These are phyloP conservation scores for Amphibolis antarctica DNA, from an alignment of 106 monocot genomes.

Conservation along the genomic window DNA sequence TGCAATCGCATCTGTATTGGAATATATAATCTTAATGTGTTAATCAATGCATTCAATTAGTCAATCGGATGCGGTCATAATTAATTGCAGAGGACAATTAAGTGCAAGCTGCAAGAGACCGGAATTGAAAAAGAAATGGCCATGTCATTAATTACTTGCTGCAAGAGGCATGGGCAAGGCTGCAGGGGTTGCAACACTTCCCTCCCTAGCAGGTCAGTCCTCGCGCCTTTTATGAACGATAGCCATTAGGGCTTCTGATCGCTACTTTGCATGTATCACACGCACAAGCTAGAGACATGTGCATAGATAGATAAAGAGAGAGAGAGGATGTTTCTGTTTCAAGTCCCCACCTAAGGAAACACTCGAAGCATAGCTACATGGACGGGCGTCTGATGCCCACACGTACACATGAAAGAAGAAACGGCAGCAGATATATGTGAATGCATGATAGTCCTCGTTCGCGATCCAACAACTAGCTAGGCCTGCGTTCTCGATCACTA, in stretches of 20 bases:
- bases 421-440: too few species aligned
- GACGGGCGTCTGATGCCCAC: too few species aligned
- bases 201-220: neutral
- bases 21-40: neutral
- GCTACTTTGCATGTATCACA: neutral
- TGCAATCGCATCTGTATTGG: neutral
- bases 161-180: neutral
- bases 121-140: neutral
- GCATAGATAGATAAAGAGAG: neutral
- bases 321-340: neutral
- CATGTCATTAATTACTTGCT: neutral
- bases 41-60: neutral
- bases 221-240: neutral
- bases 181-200: neutral
- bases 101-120: too few species aligned
- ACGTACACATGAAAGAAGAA: too few species aligned
- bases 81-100: too few species aligned
- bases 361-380: too few species aligned
- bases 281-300: neutral
- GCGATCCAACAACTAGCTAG: too few species aligned
- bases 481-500: too few species aligned
- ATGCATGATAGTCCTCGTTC: too few species aligned
- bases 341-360: too few species aligned
- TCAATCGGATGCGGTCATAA: too few species aligned
- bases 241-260: neutral